These are phyloP conservation scores for Collybia nuda DNA, from an alignment of 768 basidiomycete species.

Conservation along the genomic window DNA sequence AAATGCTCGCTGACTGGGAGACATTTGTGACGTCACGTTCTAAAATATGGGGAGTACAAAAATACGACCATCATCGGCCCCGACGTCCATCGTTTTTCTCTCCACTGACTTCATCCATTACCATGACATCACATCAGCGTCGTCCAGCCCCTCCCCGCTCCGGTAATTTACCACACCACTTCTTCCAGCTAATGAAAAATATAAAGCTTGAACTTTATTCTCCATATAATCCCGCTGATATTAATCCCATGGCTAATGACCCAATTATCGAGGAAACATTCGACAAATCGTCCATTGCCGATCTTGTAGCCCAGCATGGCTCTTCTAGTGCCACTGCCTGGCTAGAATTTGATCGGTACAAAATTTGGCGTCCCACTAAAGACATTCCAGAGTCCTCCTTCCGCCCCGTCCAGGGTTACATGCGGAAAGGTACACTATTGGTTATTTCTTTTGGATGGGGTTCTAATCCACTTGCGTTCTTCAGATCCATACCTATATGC, in stretches of 20 bases:
- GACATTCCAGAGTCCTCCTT: constrained; percentile 38
- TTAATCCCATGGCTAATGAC: neutral
- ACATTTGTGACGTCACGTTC: too few species aligned
- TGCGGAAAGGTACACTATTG: constrained; percentile 29
- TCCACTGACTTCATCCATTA: too few species aligned
- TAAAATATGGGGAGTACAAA: too few species aligned
- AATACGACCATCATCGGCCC: too few species aligned
- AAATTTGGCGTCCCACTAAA: constrained; percentile 41
- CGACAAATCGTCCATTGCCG: constrained; percentile 35
- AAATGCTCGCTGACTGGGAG: too few species aligned
- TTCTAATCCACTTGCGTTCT: neutral
- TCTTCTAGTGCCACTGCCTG: constrained; percentile 71
- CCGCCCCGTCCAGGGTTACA: constrained; percentile 58
- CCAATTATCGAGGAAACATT: neutral
- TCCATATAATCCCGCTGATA: too few species aligned
- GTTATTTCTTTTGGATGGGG: neutral
- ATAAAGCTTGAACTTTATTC: too few species aligned
- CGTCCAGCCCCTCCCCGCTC: too few species aligned
- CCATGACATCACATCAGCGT: too few species aligned
- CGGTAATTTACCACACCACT: too few species aligned
- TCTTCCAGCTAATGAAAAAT: too few species aligned
- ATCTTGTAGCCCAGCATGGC: constrained; percentile 63
- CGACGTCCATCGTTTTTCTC: too few species aligned
- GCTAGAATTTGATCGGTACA: constrained; percentile 60
- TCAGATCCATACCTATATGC: constrained; percentile 51